Conservation (phyloP, 2,329 filamentous ascomycete species). For the Elsinoe necatrix region DNA sequence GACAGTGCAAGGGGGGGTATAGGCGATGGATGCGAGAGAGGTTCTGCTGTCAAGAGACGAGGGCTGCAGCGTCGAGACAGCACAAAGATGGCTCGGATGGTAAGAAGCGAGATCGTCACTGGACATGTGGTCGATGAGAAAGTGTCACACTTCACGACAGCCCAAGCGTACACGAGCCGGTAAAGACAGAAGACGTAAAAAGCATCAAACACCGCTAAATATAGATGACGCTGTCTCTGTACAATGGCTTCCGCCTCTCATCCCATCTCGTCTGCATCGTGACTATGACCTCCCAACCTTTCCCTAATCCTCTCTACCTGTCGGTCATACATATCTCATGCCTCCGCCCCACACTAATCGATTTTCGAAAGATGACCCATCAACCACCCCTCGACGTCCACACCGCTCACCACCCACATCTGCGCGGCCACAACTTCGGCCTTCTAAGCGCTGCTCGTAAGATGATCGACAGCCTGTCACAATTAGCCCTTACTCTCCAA, state of each 20-base stretch:
- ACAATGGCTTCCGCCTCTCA: neutral
- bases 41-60: no score
- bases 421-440: constrained; percentile 8
- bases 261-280: neutral
- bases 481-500: constrained; percentile 8
- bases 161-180: no score
- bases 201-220: constrained; percentile 5
- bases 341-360: neutral
- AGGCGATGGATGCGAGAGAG: neutral
- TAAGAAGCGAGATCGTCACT: no score
- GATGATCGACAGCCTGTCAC: constrained; percentile 18
- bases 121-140: no score
- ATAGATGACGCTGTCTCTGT: constrained; percentile 5
- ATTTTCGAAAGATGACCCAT: neutral
- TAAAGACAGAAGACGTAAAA: neutral
- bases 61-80: no score
- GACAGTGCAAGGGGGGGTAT: neutral
- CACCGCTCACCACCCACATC: neutral
- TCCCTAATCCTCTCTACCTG: no score
- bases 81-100: no score
- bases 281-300: no score
- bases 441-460: constrained; percentile 15
- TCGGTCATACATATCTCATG: neutral
- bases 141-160: no score
- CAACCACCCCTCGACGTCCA: constrained; percentile 9